Base-by-base conservation (phyloP, 495 filamentous ascomycete genomes). In the Hyaloscypha bicolor region DNA sequence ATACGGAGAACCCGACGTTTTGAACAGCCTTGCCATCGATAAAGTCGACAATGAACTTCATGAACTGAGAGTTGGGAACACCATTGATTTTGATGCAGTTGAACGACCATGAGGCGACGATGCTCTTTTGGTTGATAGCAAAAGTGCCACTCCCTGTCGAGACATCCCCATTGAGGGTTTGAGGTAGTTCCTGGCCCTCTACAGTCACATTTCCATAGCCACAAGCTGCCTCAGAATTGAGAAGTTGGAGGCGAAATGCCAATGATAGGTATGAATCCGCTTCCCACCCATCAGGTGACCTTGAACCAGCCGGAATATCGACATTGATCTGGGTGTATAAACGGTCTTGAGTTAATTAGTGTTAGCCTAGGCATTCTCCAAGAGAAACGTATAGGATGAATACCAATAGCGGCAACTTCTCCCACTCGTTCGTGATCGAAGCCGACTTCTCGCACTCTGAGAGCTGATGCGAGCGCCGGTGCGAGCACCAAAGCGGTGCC, bases 11-110 rank as follows among this genome's bases (percentile, higher is more conserved):
- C 16, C 75, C 77, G 39, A 80, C 68, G 61, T 77, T 74, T 21
- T 76, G 55, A 53, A 77, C 63, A 30, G 72, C 45, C 37, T 74
- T 68, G 9, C 67, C 76, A 60, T 78, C 76, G 22, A 82, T 57
- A 12, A 71, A 77, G 35, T 80, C 68, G 42, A 86, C 70, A n/a
- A 73, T 67, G 33, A 87, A 74, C 12, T 75, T 81, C 73, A 87
- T 71, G 19, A 83, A 52, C 60, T 84, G 83, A 32, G 76, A 77
- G 22, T 79, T 71, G 19, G 79, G 76, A 58, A 79, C 73, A 16
- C 75, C 72, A 30, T 78, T 77, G 56, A 79, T 75, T 25, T 77
- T 69, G 52, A 73, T 57, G 57, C 71, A 73, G 30, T 71, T 56
- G 45, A 73, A 73, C 11, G 55, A 35, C 71, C 71, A 73, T 62